Evolutionary conservation across 345 rosid species (phyloP), one percentile per base, ranked within the genome.

Genomic region (Rhodamnia argentea): DNA sequence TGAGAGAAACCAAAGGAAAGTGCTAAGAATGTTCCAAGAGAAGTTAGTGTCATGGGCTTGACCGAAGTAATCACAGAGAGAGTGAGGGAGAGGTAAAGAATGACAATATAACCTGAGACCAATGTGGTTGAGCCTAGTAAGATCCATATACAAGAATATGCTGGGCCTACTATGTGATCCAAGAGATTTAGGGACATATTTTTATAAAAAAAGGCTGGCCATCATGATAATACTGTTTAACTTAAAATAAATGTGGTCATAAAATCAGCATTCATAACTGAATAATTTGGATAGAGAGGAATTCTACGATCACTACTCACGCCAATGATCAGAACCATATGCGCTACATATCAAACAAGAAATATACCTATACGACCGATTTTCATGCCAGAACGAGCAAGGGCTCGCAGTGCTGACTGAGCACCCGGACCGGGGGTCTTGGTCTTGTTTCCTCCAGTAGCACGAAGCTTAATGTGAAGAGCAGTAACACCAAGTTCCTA

Each of bases 381-480:
- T 87, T 91, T 95, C 98, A 95, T 95, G 89, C 99, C 97, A 14
- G 99, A 94, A 88, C 99, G 99, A 83, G 99, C 98, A 89, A 96
- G 97, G 6, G 99, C 98, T 90, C 99, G 90, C 16, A 96, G 96
- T 37, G 99, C 96, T 20, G 98, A 94, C 89, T 95, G 98, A 7
- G 98, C 98, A 91, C 96, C 98, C 7, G 98, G 96, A 51, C 96
- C 96, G 86, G 97, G 96, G 26, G 98, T 95, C 87, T 95, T 95
- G 52, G 97, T 94, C 90, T 95, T 93, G 92, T 95, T 95, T 8
- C 97, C 98, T 27, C 97, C 98, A 1, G 96, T 93, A 54, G 97
- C 98, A n/a, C 97, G 92, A 84, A 95, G 98, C 92, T 95, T 95
- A 42, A 95, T 94, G 85, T 95, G 96, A 86, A 95, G 94, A 10